Base-by-base conservation (phyloP, 345 rosid species). In the Bruguiera parviflora region DNA sequence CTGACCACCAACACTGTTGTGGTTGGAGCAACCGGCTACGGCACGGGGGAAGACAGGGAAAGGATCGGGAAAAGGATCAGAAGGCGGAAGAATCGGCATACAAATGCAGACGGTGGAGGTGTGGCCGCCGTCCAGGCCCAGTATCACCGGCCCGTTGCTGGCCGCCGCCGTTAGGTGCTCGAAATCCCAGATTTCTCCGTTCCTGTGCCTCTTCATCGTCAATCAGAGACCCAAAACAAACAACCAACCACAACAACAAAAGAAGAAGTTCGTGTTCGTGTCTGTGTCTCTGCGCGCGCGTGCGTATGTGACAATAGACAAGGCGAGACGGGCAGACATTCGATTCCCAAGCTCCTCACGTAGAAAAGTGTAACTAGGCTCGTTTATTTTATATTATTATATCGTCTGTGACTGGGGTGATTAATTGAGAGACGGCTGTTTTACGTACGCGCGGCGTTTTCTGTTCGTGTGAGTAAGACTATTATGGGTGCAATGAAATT, bases 61-160 rank as follows among this genome's bases (percentile, higher is more conserved):
- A 27, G 89, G 86, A 68, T 85, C 82, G 15, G 87, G 82, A 21
- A 76, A 43, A 66, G 82, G 69, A 46, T 80, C 71, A 18, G 84
- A 67, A 25, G 84, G 25, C 10, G 88, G 86, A 2, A 69, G 68
- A 16, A 65, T 49, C 0, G 75, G 77, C 75, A 89, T 87, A 67
- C 91, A 89, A n/a, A 89, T 68, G 62, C 95, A 89, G 63, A 89
- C 83, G 11, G 95, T 89, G 25, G 95, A 89, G n/a, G 95, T 89
- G 11, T 90, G 77, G 27, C 91, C 89, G 0, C 95, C 95, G 52
- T 89, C 95, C 72, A 89, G 61, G 5, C 95, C 95, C 63, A 89
- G 59, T n/a, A 89, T 75, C 9, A 89, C 88, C 53, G 59, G 80
- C 25, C 71, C 21, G 63, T 68, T 47, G 5, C 60, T 59, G 11